Evolutionary conservation across 495 filamentous ascomycete genomes (phyloP).

Genomic region (Beverwykella pulmonaria): DNA sequence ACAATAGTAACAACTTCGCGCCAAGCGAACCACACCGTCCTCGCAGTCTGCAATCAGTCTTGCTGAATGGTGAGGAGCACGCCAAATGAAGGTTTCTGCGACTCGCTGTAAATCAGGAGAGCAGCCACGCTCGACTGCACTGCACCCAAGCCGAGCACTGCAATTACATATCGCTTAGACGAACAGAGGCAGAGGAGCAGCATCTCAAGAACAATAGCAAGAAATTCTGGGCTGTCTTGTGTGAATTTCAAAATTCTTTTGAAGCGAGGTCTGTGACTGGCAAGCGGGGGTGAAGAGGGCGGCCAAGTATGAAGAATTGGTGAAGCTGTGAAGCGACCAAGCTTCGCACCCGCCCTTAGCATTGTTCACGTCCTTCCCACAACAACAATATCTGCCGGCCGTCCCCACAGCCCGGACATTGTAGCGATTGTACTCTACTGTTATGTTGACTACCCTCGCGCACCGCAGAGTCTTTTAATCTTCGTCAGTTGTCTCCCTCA

Average conservation of each 20-base stretch:
- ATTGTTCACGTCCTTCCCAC: slow-evolving; percentile 6
- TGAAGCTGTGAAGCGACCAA: not conserved
- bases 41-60: not conserved
- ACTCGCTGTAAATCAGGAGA: slow-evolving; percentile 3
- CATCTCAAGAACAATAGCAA: slow-evolving; percentile 34
- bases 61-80: not conserved
- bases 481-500: not conserved
- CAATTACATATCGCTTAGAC: not conserved
- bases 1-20: slow-evolving; percentile 32
- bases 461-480: not conserved
- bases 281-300: slow-evolving; percentile 1
- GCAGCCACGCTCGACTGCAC: not conserved
- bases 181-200: not conserved
- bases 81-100: not conserved
- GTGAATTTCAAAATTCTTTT: not conserved
- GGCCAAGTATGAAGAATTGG: not conserved
- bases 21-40: not conserved
- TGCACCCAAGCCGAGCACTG: not conserved
- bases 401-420: not conserved
- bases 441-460: not conserved
- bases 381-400: slow-evolving; percentile 9
- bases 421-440: not conserved
- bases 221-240: slow-evolving; percentile 3
- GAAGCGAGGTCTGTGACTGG: not conserved
- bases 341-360: not conserved